A percentile compares a stretch with the other conserved stretches of the same genome.
Conservation (phyloP, 164 flowering plant genomes). For the Paratinospora sagittata region DNA sequence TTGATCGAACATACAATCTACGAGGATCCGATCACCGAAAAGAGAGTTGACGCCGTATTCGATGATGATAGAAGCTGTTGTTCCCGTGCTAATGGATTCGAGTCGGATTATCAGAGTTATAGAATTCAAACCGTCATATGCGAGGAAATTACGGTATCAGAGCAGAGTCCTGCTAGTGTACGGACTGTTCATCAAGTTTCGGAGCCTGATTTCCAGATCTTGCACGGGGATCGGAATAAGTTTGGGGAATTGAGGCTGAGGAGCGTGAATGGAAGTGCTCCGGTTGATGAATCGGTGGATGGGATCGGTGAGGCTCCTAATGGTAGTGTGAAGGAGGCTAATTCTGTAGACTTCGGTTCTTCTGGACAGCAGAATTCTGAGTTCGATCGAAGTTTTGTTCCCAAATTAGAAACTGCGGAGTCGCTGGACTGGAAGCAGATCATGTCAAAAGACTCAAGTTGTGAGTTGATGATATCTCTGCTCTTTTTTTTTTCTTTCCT, state of each 20-base stretch:
- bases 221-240: conserved; percentile 15
- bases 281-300: conserved; percentile 11
- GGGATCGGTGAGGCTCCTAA: background rate
- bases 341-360: conserved; percentile 10
- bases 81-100: conserved; percentile 11
- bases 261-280: conserved; percentile 37
- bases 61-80: conserved; percentile 10
- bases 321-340: conserved; percentile 17
- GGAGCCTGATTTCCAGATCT: conserved; percentile 20
- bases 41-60: conserved; percentile 12
- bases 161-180: conserved; percentile 19
- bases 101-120: conserved; percentile 12
- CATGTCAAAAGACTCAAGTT: conserved; percentile 55
- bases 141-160: conserved; percentile 19
- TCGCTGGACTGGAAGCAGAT: conserved; percentile 73
- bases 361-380: conserved; percentile 20
- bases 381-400: conserved; percentile 29
- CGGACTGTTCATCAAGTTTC: conserved; percentile 16
- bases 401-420: conserved; percentile 44
- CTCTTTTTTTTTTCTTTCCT: background rate
- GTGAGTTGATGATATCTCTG: conserved; percentile 35
- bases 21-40: conserved; percentile 21
- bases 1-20: conserved; percentile 13
- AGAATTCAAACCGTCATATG: conserved; percentile 13
- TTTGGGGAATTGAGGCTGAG: conserved; percentile 63